A percentile compares a stretch with the other conserved stretches of the same genome.
phyloP scores from a whole-genome alignment of 1,139 yeast genomes.

The Pichia sp. region DNA sequence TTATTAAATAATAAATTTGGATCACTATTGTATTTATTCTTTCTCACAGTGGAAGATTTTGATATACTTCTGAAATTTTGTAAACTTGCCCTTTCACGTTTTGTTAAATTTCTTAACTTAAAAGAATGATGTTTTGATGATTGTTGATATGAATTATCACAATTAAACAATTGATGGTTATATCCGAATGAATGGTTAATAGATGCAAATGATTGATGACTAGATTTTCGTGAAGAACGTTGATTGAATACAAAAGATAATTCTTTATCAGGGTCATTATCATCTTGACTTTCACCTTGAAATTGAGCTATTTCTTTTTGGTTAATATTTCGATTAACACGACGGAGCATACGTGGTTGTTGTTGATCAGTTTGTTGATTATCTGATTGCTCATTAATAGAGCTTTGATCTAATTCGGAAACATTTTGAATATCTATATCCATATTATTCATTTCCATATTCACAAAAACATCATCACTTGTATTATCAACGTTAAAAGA shows the following conservation, averaged over 20 bases:
- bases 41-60: not conserved
- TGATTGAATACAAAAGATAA: not conserved
- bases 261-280: not conserved
- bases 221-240: not conserved
- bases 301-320: not conserved
- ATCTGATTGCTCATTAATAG: not conserved
- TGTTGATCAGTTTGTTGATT: not conserved
- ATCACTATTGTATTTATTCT: constrained; percentile 10
- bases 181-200: not conserved
- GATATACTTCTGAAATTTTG: not conserved
- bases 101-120: not conserved
- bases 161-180: not conserved
- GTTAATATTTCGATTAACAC: not conserved
- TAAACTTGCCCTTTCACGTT: constrained; percentile 6
- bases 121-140: not conserved
- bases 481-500: constrained; percentile 19
- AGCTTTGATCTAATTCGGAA: not conserved
- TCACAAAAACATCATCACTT: constrained; percentile 11
- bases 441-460: constrained; percentile 9
- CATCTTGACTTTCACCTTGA: not conserved
- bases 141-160: not conserved
- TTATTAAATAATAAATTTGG: constrained; percentile 1
- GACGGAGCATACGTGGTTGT: not conserved
- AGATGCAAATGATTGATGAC: not conserved
- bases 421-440: constrained; percentile 11